Evolutionary conservation across 108 stramenopile genomes (phyloP), one percentile per base, ranked within the genome.

Genomic region (Cyclotella choctawhatcheeana): DNA sequence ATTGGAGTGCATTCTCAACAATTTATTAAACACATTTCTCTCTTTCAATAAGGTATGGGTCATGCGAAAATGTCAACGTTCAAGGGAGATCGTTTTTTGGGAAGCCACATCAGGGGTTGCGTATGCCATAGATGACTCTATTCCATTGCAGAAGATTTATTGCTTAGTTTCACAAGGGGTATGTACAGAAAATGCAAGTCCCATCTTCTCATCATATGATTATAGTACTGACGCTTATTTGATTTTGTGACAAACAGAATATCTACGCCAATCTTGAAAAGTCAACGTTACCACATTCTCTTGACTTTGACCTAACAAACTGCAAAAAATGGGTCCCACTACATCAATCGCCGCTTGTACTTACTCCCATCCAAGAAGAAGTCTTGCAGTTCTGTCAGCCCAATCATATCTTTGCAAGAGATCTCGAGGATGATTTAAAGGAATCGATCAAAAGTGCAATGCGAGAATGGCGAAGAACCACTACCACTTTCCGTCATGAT

Each of bases 21-120:
- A 14, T 0, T 58, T 0, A 21, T 54, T 43, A 29, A 29, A 14
- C 60, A 32, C 29, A 3, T 20, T 4, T 16, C 33, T 75, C 16
- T 63, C 77, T 17, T 53, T 1, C 58, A 0, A 59, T 10, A 40
- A 70, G 69, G 50, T 45, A 18, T 63, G 59, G 61, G 77, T 78
- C 5, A 31, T 79, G 67, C 56, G 77, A 5, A 44, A 67, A 53
- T 73, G 69, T 54, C 32, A 17, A 33, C 35, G 27, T 33, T 37
- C 69, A 12, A 26, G 77, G 32, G 68, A 78, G 2, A 59, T 81
- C 14, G 37, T 80, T 17, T 58, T 92, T 24, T 86, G 89, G 77
- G 88, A 94, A 20, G 82, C 93, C 8, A 69, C 71, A 14, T 88
- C 86, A 22, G 91, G 89, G 5, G 62, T 63, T 20, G 71, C 76